These are phyloP conservation scores for Kockovaella imperatae DNA, from an alignment of 768 basidiomycete species.

Conservation along the genomic window DNA sequence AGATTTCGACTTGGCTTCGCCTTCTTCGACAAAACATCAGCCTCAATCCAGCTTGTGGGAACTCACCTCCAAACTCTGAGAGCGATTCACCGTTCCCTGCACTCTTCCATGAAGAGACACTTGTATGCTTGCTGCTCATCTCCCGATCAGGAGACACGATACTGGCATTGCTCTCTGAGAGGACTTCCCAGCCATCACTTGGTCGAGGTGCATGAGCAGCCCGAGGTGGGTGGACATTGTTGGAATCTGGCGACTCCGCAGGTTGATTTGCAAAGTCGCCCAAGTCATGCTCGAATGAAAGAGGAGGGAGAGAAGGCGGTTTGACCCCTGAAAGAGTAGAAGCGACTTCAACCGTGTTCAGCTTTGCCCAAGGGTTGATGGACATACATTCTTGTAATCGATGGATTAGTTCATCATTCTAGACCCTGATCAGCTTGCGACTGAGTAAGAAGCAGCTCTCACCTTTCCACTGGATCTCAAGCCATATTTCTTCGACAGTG, in stretches of 20 bases:
- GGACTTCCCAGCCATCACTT: conserved; percentile 29
- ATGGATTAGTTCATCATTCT: conserved; percentile 32
- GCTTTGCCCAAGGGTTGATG: background rate
- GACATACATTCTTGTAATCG: conserved; percentile 30
- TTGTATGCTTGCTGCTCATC: conserved; percentile 13
- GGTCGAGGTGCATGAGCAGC: conserved; percentile 3
- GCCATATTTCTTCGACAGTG: conserved; percentile 34
- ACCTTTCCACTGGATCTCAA: conserved; percentile 37
- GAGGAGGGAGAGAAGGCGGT: background rate
- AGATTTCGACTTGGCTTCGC: background rate
- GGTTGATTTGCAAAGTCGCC: background rate
- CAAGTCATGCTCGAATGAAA: background rate
- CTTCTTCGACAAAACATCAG: background rate
- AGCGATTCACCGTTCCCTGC: conserved; percentile 35
- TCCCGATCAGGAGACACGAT: conserved; percentile 22
- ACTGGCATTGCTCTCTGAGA: conserved; percentile 30
- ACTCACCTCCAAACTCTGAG: conserved; percentile 27
- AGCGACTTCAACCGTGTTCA: conserved; percentile 8
- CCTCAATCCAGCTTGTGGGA: background rate
- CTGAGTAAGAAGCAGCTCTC: background rate
- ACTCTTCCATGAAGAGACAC: conserved; percentile 30
- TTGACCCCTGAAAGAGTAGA: conserved; percentile 6
- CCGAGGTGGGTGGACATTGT: background rate
- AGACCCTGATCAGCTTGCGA: conserved; percentile 3
- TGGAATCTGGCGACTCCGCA: background rate